Percentiles rank a stretch among this genome's conserved stretches.
Evolutionary conservation across 495 filamentous ascomycete genomes (phyloP).

Genomic region (Cudoniella acicularis): DNA sequence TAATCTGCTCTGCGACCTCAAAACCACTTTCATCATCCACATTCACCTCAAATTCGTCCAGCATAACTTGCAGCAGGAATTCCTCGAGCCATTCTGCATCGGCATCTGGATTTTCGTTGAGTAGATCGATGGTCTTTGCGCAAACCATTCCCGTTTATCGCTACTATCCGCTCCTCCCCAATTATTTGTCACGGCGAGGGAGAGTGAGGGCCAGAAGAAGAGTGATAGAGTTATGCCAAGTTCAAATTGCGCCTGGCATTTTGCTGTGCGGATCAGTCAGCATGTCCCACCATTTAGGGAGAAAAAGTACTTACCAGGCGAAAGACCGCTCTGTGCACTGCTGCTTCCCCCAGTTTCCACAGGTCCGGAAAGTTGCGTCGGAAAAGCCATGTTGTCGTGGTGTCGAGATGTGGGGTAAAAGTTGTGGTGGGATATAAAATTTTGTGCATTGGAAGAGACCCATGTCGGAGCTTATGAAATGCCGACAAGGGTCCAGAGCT

Average conservation of each 20-base stretch:
- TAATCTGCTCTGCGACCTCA: conserved; percentile 67
- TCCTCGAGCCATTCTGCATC: conserved; percentile 81
- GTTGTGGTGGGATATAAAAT: background rate
- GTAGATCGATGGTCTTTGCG: conserved; percentile 80
- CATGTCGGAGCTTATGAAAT: background rate
- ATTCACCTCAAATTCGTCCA: conserved; percentile 89
- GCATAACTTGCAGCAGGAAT: conserved; percentile 81
- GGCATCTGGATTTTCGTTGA: conserved; percentile 65
- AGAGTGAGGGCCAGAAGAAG: conserved; percentile 80
- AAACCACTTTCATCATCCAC: conserved; percentile 85
- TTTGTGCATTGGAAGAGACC: background rate
- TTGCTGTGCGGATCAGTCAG: conserved; percentile 18
- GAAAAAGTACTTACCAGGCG: background rate
- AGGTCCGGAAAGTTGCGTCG: conserved; percentile 46
- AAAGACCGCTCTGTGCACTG: background rate
- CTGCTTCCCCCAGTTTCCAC: conserved; percentile 4
- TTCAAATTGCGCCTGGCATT: conserved; percentile 61
- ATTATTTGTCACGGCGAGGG: conserved; percentile 76
- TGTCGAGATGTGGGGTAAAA: conserved; percentile 54
- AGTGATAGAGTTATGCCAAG: conserved; percentile 75
- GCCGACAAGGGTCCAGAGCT: background rate
- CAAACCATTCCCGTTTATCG: conserved; percentile 96
- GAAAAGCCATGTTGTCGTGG: conserved; percentile 58
- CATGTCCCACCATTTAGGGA: background rate
- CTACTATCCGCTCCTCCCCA: conserved; percentile 83